These are phyloP conservation scores for Echinosophora koreensis DNA, from an alignment of 306 rosid genomes.

Conservation along the genomic window DNA sequence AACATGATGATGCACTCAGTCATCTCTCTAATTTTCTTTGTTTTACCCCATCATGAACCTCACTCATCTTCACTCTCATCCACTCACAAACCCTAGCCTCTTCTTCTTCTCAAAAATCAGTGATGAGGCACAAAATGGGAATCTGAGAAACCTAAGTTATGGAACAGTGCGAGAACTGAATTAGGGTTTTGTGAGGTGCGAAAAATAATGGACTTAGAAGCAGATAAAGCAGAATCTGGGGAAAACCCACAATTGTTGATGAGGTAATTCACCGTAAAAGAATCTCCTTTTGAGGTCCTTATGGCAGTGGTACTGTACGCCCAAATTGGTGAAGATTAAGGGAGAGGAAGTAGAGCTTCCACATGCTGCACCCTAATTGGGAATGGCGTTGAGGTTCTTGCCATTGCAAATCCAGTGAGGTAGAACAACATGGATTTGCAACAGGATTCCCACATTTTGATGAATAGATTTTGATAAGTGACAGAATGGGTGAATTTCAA, in stretches of 20 bases:
- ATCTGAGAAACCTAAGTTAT: slow-evolving; percentile 40
- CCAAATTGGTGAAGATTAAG: not conserved
- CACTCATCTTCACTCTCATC: no score
- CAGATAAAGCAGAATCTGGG: slow-evolving; percentile 37
- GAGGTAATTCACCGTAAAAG: slow-evolving; percentile 46
- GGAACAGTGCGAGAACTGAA: slow-evolving; percentile 26
- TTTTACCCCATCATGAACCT: no score
- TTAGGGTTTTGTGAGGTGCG: slow-evolving; percentile 39
- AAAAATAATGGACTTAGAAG: slow-evolving; percentile 41
- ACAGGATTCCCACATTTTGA: not conserved
- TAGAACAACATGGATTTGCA: not conserved
- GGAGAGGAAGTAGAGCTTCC: no score
- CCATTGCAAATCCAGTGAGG: not conserved
- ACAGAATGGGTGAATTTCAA: not conserved
- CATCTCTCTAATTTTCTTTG: no score
- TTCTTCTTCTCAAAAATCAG: no score
- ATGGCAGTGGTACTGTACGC: not conserved
- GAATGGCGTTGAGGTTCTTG: not conserved
- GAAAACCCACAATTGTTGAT: slow-evolving; percentile 50
- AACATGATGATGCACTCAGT: no score
- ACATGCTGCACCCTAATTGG: not conserved
- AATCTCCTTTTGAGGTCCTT: not conserved
- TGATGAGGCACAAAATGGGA: slow-evolving; percentile 20
- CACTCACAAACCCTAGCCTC: no score
- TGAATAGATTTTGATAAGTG: no score